Evolutionary conservation across 2,329 filamentous ascomycete species (phyloP), one percentile per base, ranked within the genome.

Genomic region (Kalmusia sp.): DNA sequence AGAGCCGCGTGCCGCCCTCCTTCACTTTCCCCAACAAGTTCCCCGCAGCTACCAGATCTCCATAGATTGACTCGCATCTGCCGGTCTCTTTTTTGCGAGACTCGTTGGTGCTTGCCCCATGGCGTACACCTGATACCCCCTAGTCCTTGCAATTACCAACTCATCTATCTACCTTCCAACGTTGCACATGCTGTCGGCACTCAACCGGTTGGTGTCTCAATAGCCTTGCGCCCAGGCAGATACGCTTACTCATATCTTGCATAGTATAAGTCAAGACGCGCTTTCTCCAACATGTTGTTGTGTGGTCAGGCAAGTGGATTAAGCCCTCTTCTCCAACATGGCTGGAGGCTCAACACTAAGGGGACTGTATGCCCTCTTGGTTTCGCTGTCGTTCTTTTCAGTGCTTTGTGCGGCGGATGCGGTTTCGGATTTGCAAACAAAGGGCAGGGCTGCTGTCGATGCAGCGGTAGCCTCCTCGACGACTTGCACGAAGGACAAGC

Each of bases 401-500:
- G 49, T 59, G 8, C 45, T 70, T 15, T 63, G 57, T 33, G 51
- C 58, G 3, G 67, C 65, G 12, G 68, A 70, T 55, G 63, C 63
- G 22, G 66, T 71, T 12, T 40, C 46, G 4, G 68, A 69, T 53
- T 56, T 70, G 4, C 62, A 65, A 22, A 58, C 57, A 5, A 68
- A 68, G 43, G 68, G 68, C 11, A 58, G 67, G 19, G 53, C 67
- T 15, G 58, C 55, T 12, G 44, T 71, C 12, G 64, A 71, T 54
- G 65, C 65, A 37, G 59, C 56, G 27, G 52, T 70, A 24, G 61
- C 67, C n/a, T 65, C 64, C 31, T 67, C 61, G 9, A 62, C 53
- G 24, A 70, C 65, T 19, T 71, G 68, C 41, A 70, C 64, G 9
- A 71, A 70, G 49, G 63, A 63, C 11, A 70, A 70, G 41, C 49